A percentile compares a stretch with the other conserved stretches of the same genome.
phyloP scores from a whole-genome alignment of 495 filamentous ascomycete species.

The Xylaria castorea region DNA sequence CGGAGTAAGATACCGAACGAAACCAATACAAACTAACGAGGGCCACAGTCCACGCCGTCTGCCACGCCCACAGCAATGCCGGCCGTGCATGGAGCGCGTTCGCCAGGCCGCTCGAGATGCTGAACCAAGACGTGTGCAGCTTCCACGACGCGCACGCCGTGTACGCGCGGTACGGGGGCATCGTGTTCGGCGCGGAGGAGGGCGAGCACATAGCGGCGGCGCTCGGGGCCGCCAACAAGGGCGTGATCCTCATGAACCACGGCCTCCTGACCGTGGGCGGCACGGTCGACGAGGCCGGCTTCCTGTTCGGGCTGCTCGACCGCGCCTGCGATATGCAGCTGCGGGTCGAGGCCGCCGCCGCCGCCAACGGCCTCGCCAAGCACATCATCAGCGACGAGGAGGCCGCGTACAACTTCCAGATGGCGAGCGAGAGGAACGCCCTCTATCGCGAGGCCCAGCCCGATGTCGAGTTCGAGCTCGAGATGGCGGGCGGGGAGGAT shows the following conservation, averaged over 20 bases:
- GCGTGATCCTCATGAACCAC: conserved; percentile 61
- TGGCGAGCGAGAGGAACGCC: conserved; percentile 54
- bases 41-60: conserved; percentile 52
- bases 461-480: conserved; percentile 54
- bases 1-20: background rate
- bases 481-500: conserved; percentile 49
- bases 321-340: conserved; percentile 59
- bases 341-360: conserved; percentile 58
- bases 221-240: conserved; percentile 54
- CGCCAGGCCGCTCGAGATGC: conserved; percentile 62
- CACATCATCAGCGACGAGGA: conserved; percentile 57
- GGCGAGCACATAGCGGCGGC: conserved; percentile 57
- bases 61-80: conserved; percentile 61
- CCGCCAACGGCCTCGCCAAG: conserved; percentile 47
- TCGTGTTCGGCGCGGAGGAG: conserved; percentile 60
- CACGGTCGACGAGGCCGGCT: conserved; percentile 64
- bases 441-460: conserved; percentile 56
- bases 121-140: conserved; percentile 62
- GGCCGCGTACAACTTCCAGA: conserved; percentile 59
- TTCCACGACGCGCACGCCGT: conserved; percentile 60
- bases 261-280: conserved; percentile 60
- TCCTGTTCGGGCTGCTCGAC: conserved; percentile 59
- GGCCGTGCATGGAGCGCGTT: conserved; percentile 63
- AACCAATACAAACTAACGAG: background rate
- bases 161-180: conserved; percentile 62